phyloP scores from a whole-genome alignment of 139 green algal genomes.

The Yamagishiella unicocca region DNA sequence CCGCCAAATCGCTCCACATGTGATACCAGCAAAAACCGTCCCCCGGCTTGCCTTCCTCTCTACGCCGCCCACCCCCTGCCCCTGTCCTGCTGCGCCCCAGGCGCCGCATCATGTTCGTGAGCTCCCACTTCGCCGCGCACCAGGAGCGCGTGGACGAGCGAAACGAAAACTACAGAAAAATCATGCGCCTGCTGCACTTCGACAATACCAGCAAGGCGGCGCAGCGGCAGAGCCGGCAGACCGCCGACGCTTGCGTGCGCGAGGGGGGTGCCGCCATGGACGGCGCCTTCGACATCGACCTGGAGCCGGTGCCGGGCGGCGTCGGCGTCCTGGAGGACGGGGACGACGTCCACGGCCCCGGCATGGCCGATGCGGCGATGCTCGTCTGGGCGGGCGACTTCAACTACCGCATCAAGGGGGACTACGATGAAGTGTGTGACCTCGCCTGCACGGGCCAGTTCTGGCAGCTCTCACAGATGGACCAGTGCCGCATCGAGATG shows the following conservation, averaged over 20 bases:
- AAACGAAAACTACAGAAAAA: constrained; percentile 90
- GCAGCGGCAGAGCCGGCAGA: constrained; percentile 28
- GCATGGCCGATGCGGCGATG: constrained; percentile 71
- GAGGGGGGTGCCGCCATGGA: background rate
- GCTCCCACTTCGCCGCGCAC: constrained; percentile 95
- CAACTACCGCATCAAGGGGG: constrained; percentile 82
- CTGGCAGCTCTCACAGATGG: constrained; percentile 1
- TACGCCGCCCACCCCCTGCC: background rate
- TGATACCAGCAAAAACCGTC: no score
- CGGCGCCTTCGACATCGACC: background rate
- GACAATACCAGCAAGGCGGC: constrained; percentile 57
- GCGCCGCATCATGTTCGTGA: constrained; percentile 77
- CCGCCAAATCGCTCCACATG: no score
- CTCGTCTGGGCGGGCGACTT: constrained; percentile 94
- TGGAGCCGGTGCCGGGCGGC: background rate
- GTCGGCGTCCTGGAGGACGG: background rate
- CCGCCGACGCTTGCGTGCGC: no score
- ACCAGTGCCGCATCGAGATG: constrained; percentile 52
- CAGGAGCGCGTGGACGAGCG: constrained; percentile 82
- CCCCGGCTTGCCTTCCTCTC: no score
- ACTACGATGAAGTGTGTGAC: constrained; percentile 41
- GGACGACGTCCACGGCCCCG: constrained; percentile 55
- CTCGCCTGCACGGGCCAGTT: background rate
- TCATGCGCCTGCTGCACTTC: constrained; percentile 84
- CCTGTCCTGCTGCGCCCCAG: background rate